phyloP scores from a whole-genome alignment of 106 monocot genomes.

The Hemerocallis citrina region DNA sequence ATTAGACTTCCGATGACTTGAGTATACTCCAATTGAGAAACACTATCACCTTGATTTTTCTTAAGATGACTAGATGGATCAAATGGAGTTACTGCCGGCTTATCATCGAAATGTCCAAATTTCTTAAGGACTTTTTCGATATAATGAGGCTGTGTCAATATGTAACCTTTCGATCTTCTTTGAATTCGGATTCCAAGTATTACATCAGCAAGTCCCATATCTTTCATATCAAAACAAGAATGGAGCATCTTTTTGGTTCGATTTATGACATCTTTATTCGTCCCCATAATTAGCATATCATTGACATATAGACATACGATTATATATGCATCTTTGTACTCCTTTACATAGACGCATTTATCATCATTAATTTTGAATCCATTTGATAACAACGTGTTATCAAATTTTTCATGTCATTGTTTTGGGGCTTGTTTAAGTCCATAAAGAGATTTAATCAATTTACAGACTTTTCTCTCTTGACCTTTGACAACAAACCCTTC shows the following conservation, averaged over 20 bases:
- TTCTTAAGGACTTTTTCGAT: background rate
- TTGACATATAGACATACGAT: background rate
- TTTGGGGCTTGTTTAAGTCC: background rate
- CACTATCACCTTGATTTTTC: no score
- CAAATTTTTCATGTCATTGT: no score
- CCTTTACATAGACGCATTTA: background rate
- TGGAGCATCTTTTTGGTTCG: background rate
- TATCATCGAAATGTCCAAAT: background rate
- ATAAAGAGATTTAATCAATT: background rate
- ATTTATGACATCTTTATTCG: background rate
- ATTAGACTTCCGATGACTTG: background rate
- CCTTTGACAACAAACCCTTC: background rate
- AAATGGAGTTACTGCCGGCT: no score
- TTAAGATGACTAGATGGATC: no score
- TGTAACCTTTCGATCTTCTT: no score
- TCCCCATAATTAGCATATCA: background rate
- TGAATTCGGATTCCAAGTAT: background rate
- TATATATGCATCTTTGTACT: background rate
- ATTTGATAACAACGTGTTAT: background rate
- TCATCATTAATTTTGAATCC: constrained; percentile 1
- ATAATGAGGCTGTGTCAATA: background rate
- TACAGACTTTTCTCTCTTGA: background rate
- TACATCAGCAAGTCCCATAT: background rate
- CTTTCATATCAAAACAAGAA: background rate
- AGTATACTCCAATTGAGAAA: no score